A percentile compares a stretch with the other conserved stretches of the same genome.
These are phyloP conservation scores for Tubosaeta brunneosetosa DNA, from an alignment of 768 basidiomycete species.

Conservation along the genomic window DNA sequence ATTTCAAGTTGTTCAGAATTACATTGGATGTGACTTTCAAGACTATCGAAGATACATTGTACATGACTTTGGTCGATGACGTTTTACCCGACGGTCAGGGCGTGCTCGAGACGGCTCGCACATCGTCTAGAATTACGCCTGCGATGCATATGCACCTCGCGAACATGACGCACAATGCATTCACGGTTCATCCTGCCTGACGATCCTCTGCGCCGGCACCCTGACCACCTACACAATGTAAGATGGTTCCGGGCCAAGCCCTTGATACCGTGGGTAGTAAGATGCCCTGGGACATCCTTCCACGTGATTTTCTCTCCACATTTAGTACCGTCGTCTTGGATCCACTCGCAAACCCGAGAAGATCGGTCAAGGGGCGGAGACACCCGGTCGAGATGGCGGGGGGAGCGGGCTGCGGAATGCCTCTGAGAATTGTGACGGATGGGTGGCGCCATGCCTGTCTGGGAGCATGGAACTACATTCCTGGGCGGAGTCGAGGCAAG, in stretches of 20 bases:
- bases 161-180: background rate
- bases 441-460: background rate
- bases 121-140: background rate
- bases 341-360: background rate
- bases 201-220: background rate
- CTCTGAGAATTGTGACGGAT: background rate
- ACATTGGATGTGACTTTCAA: too few relatives aligned
- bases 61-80: too few relatives aligned
- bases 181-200: background rate
- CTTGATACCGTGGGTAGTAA: conserved; percentile 1
- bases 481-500: background rate
- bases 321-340: background rate
- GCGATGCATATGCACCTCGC: background rate
- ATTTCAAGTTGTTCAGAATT: too few relatives aligned
- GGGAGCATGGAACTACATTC: background rate
- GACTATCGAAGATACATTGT: too few relatives aligned
- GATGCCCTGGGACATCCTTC: background rate
- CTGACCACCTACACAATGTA: background rate
- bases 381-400: background rate
- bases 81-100: too few relatives aligned
- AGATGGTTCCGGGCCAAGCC: background rate
- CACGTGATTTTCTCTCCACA: background rate
- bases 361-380: background rate
- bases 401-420: background rate
- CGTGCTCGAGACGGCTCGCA: too few relatives aligned